These are phyloP conservation scores for Schizothecium vesticola DNA, from an alignment of 495 filamentous ascomycete species.

Conservation along the genomic window DNA sequence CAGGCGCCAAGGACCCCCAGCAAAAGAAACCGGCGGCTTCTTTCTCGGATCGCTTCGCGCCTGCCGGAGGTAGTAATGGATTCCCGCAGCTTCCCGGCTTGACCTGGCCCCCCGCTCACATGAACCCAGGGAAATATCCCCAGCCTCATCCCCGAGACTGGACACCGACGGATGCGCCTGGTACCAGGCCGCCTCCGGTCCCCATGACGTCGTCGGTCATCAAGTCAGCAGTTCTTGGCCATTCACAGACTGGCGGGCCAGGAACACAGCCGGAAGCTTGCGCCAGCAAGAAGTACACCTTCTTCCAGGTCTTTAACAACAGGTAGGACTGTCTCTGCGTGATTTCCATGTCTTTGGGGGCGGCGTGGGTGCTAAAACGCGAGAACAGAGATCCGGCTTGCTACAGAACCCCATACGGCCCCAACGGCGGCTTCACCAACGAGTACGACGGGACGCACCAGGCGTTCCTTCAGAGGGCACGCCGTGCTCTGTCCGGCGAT, in stretches of 20 bases:
- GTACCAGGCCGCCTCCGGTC: constrained; percentile 12
- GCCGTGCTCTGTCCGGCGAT: constrained; percentile 31
- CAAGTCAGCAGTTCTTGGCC: constrained; percentile 22
- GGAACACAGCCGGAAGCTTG: constrained; percentile 17
- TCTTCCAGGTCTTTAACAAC: constrained; percentile 49
- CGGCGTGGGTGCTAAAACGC: constrained; percentile 10
- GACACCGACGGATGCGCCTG: constrained; percentile 20
- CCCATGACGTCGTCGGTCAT: constrained; percentile 29
- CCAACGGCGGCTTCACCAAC: constrained; percentile 49
- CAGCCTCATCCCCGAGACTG: constrained; percentile 29
- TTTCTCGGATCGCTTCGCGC: constrained; percentile 33
- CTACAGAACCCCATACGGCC: constrained; percentile 49
- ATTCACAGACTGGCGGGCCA: constrained; percentile 12
- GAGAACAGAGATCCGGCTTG: constrained; percentile 37
- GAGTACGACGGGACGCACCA: constrained; percentile 49
- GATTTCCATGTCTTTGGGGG: background rate
- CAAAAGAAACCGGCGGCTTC: constrained; percentile 18
- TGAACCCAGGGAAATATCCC: constrained; percentile 31
- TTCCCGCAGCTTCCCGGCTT: constrained; percentile 35
- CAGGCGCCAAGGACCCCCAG: constrained; percentile 12
- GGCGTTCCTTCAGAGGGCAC: constrained; percentile 41
- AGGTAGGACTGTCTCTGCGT: constrained; percentile 26
- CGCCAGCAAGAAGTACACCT: constrained; percentile 44
- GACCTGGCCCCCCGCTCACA: constrained; percentile 34
- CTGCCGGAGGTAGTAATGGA: constrained; percentile 38